Evolutionary conservation across 176 grass and related monocot species (phyloP), one percentile per base, ranked within the genome.

Genomic region (Carex pumila): DNA sequence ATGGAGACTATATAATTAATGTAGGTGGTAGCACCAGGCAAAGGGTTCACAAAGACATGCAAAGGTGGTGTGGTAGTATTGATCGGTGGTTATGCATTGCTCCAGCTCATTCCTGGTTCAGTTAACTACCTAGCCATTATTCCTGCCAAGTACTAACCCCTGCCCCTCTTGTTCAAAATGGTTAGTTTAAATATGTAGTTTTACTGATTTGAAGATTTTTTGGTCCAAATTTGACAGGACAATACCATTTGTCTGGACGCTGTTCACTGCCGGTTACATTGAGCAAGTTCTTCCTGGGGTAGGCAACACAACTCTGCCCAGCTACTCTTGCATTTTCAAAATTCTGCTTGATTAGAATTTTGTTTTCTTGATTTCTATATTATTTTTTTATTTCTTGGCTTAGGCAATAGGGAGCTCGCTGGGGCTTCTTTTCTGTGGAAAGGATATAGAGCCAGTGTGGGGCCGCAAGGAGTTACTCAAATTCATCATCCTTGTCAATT

Each of bases 201-300:
- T 30, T n/a, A 59, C 17, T 71, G 2, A 30, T 37, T 58, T 49
- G 21, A 69, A 12, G 12, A 39, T 89, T 59, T 29, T 36, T 50
- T 72, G 43, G 3, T 65, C 71, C 65, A 80, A 22, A 80, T 60
- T 83, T 75, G 84, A 57, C 85, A 99, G 96, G 87, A 96, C 97
- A 68, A 99, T 99, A 84, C 97, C 97, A 36, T 99, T 94, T 65
- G 91, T 92, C 14, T 99, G 97, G 97, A 99, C 93, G 2, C 88
- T 99, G 79, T 86, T 99, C 84, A 99, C 97, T 8, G 93, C 97
- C 69, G 97, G 97, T 58, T 99, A 96, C 79, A 88, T 99, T 18
- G 97, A 99, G 79, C 97, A 99, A 91, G 90, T 91, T 66, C 93
- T 99, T 87, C 88, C 90, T 65, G 93, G 97, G 97, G 97, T 99